Percentiles rank a stretch among this genome's conserved stretches.
Evolutionary conservation across 2,329 filamentous ascomycete genomes (phyloP).

Genomic region (Cucurbitaria berberidis): DNA sequence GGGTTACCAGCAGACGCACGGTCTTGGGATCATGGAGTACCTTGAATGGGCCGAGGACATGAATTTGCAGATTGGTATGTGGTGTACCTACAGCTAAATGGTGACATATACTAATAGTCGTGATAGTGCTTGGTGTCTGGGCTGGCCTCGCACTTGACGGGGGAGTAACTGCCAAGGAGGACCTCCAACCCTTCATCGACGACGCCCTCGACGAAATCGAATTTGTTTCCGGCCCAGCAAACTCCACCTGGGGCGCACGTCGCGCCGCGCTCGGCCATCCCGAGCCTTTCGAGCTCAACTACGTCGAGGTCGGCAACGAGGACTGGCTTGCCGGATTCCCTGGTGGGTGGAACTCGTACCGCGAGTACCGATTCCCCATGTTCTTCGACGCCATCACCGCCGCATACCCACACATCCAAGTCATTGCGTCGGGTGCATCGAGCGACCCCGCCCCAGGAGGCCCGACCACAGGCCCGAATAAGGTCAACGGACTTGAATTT

Average conservation of each 20-base stretch:
- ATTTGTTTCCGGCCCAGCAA: constrained; percentile 37
- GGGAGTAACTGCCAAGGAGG: constrained; percentile 43
- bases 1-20: constrained; percentile 54
- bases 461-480: constrained; percentile 46
- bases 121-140: constrained; percentile 50
- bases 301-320: constrained; percentile 49
- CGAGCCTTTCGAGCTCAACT: constrained; percentile 47
- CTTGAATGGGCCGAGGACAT: constrained; percentile 57
- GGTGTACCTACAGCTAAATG: constrained; percentile 1
- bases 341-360: constrained; percentile 36
- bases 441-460: constrained; percentile 34
- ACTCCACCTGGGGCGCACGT: constrained; percentile 43
- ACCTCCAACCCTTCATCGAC: constrained; percentile 48
- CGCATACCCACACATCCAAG: constrained; percentile 44
- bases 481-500: constrained; percentile 26
- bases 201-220: constrained; percentile 49
- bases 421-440: constrained; percentile 42
- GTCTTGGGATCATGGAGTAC: constrained; percentile 56
- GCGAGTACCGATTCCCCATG: constrained; percentile 41
- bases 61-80: constrained; percentile 46
- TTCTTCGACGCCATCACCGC: constrained; percentile 45
- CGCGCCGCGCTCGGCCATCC: constrained; percentile 47
- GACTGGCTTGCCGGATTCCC: constrained; percentile 46
- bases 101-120: constrained; percentile 17
- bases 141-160: constrained; percentile 54